These are phyloP conservation scores for Trichoderma gracile DNA, from an alignment of 2,329 filamentous ascomycete genomes.

Conservation along the genomic window DNA sequence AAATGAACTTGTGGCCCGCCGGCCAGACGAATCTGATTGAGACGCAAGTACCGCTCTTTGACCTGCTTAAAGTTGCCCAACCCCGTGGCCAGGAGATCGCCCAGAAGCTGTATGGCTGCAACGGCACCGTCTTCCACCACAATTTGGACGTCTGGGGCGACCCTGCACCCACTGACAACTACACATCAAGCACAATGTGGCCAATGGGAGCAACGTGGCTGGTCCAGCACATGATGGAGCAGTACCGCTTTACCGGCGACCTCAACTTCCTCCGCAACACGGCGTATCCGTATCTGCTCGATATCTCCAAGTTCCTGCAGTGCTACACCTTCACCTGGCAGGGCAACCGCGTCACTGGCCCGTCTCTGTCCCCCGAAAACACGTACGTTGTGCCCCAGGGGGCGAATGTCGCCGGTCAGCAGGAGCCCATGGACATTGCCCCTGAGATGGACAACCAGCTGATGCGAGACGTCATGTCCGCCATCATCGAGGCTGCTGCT, in stretches of 20 bases:
- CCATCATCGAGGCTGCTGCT: conserved; percentile 19
- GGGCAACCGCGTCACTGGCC: conserved; percentile 33
- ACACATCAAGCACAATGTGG: conserved; percentile 37
- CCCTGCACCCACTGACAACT: conserved; percentile 36
- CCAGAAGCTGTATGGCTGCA: conserved; percentile 37
- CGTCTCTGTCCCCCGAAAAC: conserved; percentile 36
- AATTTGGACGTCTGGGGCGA: conserved; percentile 41
- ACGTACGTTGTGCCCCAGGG: conserved; percentile 30
- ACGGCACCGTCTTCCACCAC: conserved; percentile 38
- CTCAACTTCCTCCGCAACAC: conserved; percentile 29
- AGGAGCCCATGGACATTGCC: conserved; percentile 28
- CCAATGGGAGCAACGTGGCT: conserved; percentile 46
- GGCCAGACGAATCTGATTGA: conserved; percentile 38
- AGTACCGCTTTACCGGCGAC: conserved; percentile 40
- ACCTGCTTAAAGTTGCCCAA: conserved; percentile 35
- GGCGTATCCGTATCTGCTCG: conserved; percentile 36
- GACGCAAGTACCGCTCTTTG: conserved; percentile 40
- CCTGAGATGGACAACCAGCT: conserved; percentile 36
- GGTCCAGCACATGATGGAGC: conserved; percentile 43
- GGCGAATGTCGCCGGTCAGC: conserved; percentile 8
- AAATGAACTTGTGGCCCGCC: conserved; percentile 52
- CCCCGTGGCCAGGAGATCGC: conserved; percentile 37
- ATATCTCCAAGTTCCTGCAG: conserved; percentile 38
- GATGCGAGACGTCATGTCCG: conserved; percentile 25
- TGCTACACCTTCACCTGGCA: conserved; percentile 38